Evolutionary conservation across 2,329 filamentous ascomycete genomes (phyloP).

Genomic region (Neofusicoccum parvum): DNA sequence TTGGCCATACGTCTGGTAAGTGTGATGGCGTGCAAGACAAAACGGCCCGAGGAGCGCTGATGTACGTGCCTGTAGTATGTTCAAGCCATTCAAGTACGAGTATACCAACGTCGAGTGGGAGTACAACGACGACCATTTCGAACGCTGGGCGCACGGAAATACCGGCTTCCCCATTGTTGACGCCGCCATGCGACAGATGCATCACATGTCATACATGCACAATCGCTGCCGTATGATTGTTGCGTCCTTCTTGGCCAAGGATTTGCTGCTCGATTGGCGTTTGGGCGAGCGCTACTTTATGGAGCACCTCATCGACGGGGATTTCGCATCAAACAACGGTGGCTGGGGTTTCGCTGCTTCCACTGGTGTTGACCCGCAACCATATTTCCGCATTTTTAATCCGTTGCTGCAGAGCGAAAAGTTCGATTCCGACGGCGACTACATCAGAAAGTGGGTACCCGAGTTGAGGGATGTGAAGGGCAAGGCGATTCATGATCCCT

Average conservation of each 20-base stretch:
- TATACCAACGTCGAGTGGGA: slow-evolving; percentile 84
- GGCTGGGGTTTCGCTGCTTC: slow-evolving; percentile 68
- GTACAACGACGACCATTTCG: slow-evolving; percentile 69
- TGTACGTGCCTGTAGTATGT: slow-evolving; percentile 55
- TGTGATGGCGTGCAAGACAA: slow-evolving; percentile 13
- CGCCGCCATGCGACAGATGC: slow-evolving; percentile 80
- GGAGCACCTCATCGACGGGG: slow-evolving; percentile 76
- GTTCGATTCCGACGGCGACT: slow-evolving; percentile 77
- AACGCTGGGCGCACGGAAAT: slow-evolving; percentile 71
- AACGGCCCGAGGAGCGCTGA: neutral
- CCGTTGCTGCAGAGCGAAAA: slow-evolving; percentile 82
- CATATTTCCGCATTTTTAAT: slow-evolving; percentile 91
- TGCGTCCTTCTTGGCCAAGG: slow-evolving; percentile 78
- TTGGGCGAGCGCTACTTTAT: slow-evolving; percentile 82
- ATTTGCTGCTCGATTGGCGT: slow-evolving; percentile 81
- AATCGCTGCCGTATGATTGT: slow-evolving; percentile 85
- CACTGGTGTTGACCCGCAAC: slow-evolving; percentile 80
- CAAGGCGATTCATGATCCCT: slow-evolving; percentile 80
- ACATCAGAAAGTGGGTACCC: slow-evolving; percentile 80
- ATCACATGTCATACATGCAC: slow-evolving; percentile 73
- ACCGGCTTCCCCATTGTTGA: slow-evolving; percentile 86
- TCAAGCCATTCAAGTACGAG: slow-evolving; percentile 79
- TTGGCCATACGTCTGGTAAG: slow-evolving; percentile 80
- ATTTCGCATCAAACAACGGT: slow-evolving; percentile 77
- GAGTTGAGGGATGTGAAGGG: slow-evolving; percentile 68